A percentile compares a stretch with the other conserved stretches of the same genome.
phyloP scores from a whole-genome alignment of 2,329 filamentous ascomycete genomes.

The Xylariaceae sp. region DNA sequence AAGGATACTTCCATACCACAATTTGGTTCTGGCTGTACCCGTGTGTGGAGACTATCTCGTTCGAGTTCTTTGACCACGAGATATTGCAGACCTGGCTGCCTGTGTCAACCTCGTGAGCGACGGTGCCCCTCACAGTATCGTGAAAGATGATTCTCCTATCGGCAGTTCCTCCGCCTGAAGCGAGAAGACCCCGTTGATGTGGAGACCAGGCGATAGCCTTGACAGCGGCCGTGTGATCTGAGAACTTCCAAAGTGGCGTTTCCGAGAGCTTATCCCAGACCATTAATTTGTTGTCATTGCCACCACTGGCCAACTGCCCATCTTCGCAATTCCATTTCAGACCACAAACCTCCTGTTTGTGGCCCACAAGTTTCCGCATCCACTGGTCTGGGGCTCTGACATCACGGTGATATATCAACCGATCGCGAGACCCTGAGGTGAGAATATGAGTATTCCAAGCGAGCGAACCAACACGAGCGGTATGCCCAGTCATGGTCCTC shows the following conservation, averaged over 20 bases:
- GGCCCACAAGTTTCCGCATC: conserved; percentile 79
- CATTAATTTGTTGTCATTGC: conserved; percentile 98
- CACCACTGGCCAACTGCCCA: conserved; percentile 88
- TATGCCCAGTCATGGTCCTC: conserved; percentile 95
- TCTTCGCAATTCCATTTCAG: conserved; percentile 97
- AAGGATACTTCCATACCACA: conserved; percentile 98
- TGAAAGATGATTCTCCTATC: conserved; percentile 97
- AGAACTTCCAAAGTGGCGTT: conserved; percentile 88
- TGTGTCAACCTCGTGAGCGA: conserved; percentile 87
- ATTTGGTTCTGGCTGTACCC: conserved; percentile 98
- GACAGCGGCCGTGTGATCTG: conserved; percentile 90
- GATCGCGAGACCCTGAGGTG: conserved; percentile 89
- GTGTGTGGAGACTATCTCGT: conserved; percentile 95
- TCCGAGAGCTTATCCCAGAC: conserved; percentile 97
- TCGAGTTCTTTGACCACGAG: conserved; percentile 95
- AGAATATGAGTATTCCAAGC: conserved; percentile 99
- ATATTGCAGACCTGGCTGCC: conserved; percentile 99
- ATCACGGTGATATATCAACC: conserved; percentile 91
- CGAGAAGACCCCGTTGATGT: conserved; percentile 89
- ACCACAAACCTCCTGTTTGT: conserved; percentile 97
- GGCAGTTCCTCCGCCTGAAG: conserved; percentile 91
- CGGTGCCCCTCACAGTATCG: conserved; percentile 80
- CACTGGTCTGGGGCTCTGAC: conserved; percentile 90
- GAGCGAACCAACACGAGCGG: conserved; percentile 83
- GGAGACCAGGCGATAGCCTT: conserved; percentile 98